Conservation (phyloP, 495 filamentous ascomycete species). For the Aspergillus bridgeri region DNA sequence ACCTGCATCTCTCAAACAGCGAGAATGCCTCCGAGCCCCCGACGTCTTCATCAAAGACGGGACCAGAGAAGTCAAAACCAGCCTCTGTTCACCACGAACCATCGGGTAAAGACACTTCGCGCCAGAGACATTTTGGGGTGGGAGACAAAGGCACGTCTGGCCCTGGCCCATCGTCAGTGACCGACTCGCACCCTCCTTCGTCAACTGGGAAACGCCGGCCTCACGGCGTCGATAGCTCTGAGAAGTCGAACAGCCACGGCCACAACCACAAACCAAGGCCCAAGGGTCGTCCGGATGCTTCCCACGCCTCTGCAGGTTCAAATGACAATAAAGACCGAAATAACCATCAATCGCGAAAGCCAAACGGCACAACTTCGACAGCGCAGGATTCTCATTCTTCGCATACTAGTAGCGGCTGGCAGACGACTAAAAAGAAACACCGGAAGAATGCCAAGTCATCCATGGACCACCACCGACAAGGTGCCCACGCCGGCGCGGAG, state of each 20-base stretch:
- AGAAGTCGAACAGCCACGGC: slow-evolving; percentile 29
- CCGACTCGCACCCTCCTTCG: slow-evolving; percentile 26
- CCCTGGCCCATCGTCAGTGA: slow-evolving; percentile 15
- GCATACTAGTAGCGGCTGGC: slow-evolving; percentile 41
- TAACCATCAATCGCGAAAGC: slow-evolving; percentile 30
- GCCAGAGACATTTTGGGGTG: slow-evolving; percentile 28
- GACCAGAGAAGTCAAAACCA: slow-evolving; percentile 29
- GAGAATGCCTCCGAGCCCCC: slow-evolving; percentile 29
- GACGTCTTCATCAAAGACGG: slow-evolving; percentile 19
- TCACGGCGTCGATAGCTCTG: slow-evolving; percentile 32
- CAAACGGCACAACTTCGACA: slow-evolving; percentile 24
- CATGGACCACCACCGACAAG: slow-evolving; percentile 28
- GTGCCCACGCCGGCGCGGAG: slow-evolving; percentile 30
- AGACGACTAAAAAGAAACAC: slow-evolving; percentile 48
- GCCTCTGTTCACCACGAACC: slow-evolving; percentile 18
- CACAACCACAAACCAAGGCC: slow-evolving; percentile 31
- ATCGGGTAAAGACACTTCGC: slow-evolving; percentile 27
- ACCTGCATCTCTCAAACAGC: slow-evolving; percentile 36
- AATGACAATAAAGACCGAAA: slow-evolving; percentile 32
- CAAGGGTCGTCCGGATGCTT: slow-evolving; percentile 32
- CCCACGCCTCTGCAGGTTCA: slow-evolving; percentile 19
- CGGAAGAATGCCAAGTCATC: slow-evolving; percentile 39
- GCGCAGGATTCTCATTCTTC: slow-evolving; percentile 25
- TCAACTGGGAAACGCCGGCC: slow-evolving; percentile 27
- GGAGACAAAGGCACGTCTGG: slow-evolving; percentile 29